phyloP scores from a whole-genome alignment of 139 green algal species.

The Chara braunii region DNA sequence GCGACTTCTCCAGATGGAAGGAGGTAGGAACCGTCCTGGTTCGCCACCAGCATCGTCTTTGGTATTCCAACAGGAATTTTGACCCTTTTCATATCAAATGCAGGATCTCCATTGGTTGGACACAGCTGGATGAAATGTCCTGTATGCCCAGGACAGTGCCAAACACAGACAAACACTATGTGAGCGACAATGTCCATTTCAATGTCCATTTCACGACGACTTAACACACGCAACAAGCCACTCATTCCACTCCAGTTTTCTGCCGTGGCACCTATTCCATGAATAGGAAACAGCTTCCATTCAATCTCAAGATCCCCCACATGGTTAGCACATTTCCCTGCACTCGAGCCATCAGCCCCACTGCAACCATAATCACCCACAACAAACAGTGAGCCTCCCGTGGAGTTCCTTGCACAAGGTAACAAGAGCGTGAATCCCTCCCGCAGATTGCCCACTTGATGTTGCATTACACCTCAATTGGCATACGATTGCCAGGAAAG shows the following conservation, averaged over 20 bases:
- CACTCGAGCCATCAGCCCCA: neutral
- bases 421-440: too few species aligned
- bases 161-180: neutral
- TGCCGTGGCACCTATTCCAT: neutral
- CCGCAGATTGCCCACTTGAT: too few species aligned
- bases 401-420: too few species aligned
- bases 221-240: neutral
- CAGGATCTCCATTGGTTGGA: constrained; percentile 46
- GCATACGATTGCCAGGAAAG: too few species aligned
- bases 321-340: neutral
- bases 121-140: constrained; percentile 53
- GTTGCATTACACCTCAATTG: too few species aligned
- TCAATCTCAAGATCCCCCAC: neutral
- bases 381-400: too few species aligned
- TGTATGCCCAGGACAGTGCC: neutral
- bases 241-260: neutral
- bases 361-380: too few species aligned
- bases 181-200: neutral
- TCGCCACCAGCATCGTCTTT: constrained; percentile 14
- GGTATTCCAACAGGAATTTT: constrained; percentile 40
- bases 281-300: neutral
- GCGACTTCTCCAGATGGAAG: constrained; percentile 32
- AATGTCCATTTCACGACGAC: neutral
- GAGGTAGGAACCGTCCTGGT: constrained; percentile 35
- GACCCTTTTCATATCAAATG: constrained; percentile 43